Evolutionary conservation across 164 flowering plant species (phyloP).

Genomic region (Buxus sempervirens): DNA sequence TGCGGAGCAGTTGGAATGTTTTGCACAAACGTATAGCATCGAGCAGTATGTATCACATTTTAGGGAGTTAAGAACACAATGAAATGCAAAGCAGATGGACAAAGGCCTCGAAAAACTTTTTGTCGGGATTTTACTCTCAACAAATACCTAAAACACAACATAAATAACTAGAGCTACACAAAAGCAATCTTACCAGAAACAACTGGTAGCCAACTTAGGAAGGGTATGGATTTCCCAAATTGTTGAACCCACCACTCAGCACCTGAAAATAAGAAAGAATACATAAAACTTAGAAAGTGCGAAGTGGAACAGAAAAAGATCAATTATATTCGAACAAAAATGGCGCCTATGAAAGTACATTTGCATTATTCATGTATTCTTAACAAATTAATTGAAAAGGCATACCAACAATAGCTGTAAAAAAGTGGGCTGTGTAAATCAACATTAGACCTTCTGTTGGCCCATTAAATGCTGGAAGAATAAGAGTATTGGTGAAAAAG

Average conservation of each 20-base stretch:
- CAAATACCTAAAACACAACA: neutral
- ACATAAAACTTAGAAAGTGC: neutral
- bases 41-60: neutral
- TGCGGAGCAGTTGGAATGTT: neutral
- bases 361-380: neutral
- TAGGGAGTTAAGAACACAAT: neutral
- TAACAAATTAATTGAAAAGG: neutral
- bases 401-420: constrained; percentile 85
- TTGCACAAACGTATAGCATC: too few relatives aligned
- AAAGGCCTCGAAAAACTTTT: neutral
- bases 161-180: neutral
- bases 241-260: constrained; percentile 92
- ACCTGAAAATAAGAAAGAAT: constrained; percentile 43
- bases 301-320: neutral
- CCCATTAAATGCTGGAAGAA: constrained; percentile 91
- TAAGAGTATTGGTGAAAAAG: constrained; percentile 90
- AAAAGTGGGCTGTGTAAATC: constrained; percentile 70
- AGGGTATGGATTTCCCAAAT: constrained; percentile 66
- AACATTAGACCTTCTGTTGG: constrained; percentile 99
- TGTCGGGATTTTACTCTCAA: neutral
- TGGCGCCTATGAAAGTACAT: neutral
- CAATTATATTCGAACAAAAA: neutral
- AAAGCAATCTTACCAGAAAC: constrained; percentile 59
- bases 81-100: neutral
- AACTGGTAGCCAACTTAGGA: constrained; percentile 81